Evolutionary conservation across 345 rosid species (phyloP), one percentile per base, ranked within the genome.

Genomic region (Boechera retrofracta): DNA sequence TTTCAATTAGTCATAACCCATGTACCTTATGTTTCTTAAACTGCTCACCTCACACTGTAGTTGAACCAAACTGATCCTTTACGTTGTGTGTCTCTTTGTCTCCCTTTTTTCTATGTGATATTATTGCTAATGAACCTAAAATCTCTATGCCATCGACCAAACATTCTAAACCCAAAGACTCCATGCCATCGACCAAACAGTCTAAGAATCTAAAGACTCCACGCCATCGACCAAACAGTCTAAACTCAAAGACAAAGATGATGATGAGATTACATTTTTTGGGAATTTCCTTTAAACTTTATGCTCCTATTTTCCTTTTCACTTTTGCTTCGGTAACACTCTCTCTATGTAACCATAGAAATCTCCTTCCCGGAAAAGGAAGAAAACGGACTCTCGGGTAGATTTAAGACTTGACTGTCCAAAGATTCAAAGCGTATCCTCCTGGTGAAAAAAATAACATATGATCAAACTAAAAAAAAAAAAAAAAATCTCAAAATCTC

Each of bases 381-480:
- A 47, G 97, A 89, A 79, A 94, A 94, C 3, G 97, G 93, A 84
- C 95, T 91, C 64, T 94, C 93, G 0, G 98, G 97, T 80, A 91
- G 91, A 72, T 89, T 76, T 26, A 84, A 64, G 72, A 85, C 91
- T 73, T 84, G 87, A 79, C 76, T 84, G 82, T 88, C 75, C 57
- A 77, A 62, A 48, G 59, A 15, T 44, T 71, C 76, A 71, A 53
- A 63, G 39, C 55, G 52, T 12, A 77, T 47, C 5, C 54, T 48
- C 53, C 72, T 77, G 32, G 3, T 6, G 13, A 77, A 47, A 26
- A 39, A 28, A n/a, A 15, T 16, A 13, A 9, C 10, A 13, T 10
- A 69, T 63, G 60, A 56, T 49, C 24, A 21, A 21, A 68, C 16
- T 55, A 2, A 38, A n/a, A 18, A 60, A 52, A 11, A 21, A 21